A percentile compares a stretch with the other conserved stretches of the same genome.
phyloP scores from a whole-genome alignment of 176 grass and related monocot genomes.

The Oryza meyeriana region DNA sequence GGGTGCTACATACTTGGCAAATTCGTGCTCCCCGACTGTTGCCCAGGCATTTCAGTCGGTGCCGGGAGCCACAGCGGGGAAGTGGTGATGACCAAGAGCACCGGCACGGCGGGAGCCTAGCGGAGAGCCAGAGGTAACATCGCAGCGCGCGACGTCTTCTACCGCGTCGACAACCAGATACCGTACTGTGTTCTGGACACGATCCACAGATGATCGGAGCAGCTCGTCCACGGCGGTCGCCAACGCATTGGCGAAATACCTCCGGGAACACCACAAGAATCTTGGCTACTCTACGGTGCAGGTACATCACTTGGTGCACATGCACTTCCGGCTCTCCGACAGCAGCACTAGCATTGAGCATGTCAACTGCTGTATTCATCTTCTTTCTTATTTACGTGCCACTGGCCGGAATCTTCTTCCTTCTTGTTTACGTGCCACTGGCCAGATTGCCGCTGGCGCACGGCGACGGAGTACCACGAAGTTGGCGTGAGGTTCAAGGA shows the following conservation, averaged over 20 bases:
- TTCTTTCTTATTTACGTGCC: no score
- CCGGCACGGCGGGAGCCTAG: no score
- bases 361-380: no score
- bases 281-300: background rate
- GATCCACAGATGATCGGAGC: background rate
- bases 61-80: no score
- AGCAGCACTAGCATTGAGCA: background rate
- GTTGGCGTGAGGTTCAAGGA: background rate
- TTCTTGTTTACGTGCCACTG: no score
- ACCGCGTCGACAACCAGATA: constrained; percentile 22
- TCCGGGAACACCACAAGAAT: background rate
- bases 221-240: background rate
- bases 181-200: background rate
- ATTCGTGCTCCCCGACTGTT: no score
- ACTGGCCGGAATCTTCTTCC: no score
- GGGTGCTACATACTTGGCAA: background rate
- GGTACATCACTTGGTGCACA: constrained; percentile 3
- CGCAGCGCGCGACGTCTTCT: background rate
- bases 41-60: no score
- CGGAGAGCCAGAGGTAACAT: no score
- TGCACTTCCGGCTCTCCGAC: background rate
- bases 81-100: no score
- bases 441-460: constrained; percentile 2
- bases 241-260: fast-evolving
- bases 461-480: background rate